A percentile compares a stretch with the other conserved stretches of the same genome.
Evolutionary conservation across 345 rosid species (phyloP).

Genomic region (Hibiscus tridactylites): DNA sequence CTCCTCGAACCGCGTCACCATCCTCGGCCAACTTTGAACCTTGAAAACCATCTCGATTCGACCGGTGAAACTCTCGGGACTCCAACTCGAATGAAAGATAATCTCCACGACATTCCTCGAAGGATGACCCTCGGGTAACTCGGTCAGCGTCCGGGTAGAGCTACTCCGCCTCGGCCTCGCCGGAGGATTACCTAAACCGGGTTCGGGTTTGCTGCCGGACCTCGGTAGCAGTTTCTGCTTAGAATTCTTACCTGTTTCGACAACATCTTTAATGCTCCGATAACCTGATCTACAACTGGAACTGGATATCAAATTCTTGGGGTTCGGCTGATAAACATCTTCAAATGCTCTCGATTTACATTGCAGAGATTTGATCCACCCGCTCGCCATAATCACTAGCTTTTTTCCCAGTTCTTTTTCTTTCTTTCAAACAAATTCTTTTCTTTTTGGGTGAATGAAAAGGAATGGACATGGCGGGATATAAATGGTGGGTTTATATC

Average conservation of each 20-base stretch:
- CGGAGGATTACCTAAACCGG: slow-evolving; percentile 13
- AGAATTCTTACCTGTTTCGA: slow-evolving; percentile 16
- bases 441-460: not conserved
- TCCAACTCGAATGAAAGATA: slow-evolving; percentile 87
- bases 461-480: slow-evolving; percentile 33
- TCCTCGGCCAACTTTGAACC: slow-evolving; percentile 67
- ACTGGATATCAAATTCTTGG: slow-evolving; percentile 37
- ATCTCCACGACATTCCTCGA: slow-evolving; percentile 91
- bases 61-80: slow-evolving; percentile 61
- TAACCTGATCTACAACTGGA: slow-evolving; percentile 59
- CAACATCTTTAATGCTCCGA: slow-evolving; percentile 61
- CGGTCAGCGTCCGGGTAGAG: slow-evolving; percentile 26
- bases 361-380: slow-evolving; percentile 86
- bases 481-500: slow-evolving; percentile 18
- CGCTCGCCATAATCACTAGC: slow-evolving; percentile 39
- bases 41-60: slow-evolving; percentile 78
- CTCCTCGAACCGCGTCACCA: slow-evolving; percentile 74
- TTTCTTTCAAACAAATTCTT: not conserved
- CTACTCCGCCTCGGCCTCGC: slow-evolving; percentile 26
- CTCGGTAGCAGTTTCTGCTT: slow-evolving; percentile 3
- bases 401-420: slow-evolving; percentile 7
- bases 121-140: slow-evolving; percentile 76
- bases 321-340: slow-evolving; percentile 58
- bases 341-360: slow-evolving; percentile 90
- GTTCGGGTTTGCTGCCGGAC: slow-evolving; percentile 19